Evolutionary conservation across 805 yeast genomes (phyloP).

Genomic region (Saccharomycopsis oosterbeekiorum): DNA sequence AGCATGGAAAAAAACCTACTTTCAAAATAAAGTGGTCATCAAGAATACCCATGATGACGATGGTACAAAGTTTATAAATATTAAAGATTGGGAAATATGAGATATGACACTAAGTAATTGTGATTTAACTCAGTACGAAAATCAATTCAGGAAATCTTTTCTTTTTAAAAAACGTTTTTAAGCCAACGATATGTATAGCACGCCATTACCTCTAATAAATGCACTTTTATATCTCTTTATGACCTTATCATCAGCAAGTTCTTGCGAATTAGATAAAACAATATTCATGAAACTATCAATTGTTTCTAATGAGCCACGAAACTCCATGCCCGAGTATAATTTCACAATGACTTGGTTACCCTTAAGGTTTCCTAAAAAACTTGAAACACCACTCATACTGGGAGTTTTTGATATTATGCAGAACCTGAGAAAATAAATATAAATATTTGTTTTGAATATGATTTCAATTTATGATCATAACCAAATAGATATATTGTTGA

Average conservation of each 20-base stretch:
- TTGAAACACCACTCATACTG: constrained; percentile 40
- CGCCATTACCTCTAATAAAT: constrained; percentile 77
- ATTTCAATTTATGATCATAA: too few relatives aligned
- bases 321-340: constrained; percentile 79
- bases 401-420: not conserved
- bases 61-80: constrained; percentile 17
- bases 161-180: not conserved
- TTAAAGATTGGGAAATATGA: constrained; percentile 8
- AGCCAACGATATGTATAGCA: constrained; percentile 3
- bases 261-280: constrained; percentile 61
- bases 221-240: constrained; percentile 62
- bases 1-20: constrained; percentile 40
- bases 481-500: not conserved
- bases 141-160: too few relatives aligned
- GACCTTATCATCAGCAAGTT: constrained; percentile 40
- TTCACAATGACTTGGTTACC: constrained; percentile 77
- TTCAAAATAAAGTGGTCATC: constrained; percentile 36
- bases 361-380: constrained; percentile 67
- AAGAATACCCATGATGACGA: constrained; percentile 23
- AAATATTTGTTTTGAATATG: not conserved
- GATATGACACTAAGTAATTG: not conserved
- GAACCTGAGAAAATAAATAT: not conserved
- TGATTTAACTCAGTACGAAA: not conserved
- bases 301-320: constrained; percentile 66
- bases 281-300: constrained; percentile 97